Evolutionary conservation across 768 basidiomycete genomes (phyloP).

Genomic region (Fibroporia radiculosa): DNA sequence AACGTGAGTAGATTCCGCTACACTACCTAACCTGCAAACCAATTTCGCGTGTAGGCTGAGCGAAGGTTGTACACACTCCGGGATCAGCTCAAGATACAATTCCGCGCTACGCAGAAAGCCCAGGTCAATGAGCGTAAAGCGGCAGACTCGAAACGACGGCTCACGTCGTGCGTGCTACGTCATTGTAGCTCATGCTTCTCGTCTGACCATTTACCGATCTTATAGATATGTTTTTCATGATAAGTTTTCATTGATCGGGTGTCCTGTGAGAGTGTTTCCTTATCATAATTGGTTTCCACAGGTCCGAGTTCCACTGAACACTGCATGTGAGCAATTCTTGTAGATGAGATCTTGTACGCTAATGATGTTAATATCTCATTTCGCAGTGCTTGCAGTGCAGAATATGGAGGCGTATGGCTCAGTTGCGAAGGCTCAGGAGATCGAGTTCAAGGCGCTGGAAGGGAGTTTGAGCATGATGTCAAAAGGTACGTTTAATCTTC

Average conservation of each 20-base stretch:
- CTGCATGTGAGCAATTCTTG: slow-evolving; percentile 40
- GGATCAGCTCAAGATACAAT: slow-evolving; percentile 47
- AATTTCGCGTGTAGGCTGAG: slow-evolving; percentile 25
- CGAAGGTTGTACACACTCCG: slow-evolving; percentile 42
- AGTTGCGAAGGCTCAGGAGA: slow-evolving; percentile 66
- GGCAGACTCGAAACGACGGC: slow-evolving; percentile 73
- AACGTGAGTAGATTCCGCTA: slow-evolving; percentile 23
- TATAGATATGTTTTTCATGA: slow-evolving; percentile 71
- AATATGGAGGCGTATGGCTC: slow-evolving; percentile 80
- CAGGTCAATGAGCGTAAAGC: slow-evolving; percentile 55
- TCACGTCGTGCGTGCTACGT: slow-evolving; percentile 59
- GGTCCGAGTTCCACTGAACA: slow-evolving; percentile 78
- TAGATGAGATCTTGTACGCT: neutral
- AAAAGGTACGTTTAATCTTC: slow-evolving; percentile 41
- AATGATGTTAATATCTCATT: neutral
- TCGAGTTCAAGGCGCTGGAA: slow-evolving; percentile 82
- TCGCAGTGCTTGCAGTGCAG: slow-evolving; percentile 71
- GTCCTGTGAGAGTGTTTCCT: slow-evolving; percentile 16
- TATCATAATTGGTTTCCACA: slow-evolving; percentile 30
- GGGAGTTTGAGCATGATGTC: slow-evolving; percentile 86
- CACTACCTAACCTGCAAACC: neutral
- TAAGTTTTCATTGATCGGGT: slow-evolving; percentile 40
- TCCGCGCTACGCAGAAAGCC: slow-evolving; percentile 53
- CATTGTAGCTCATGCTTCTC: no score
- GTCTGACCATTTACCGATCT: no score